These are phyloP conservation scores for Podila epigama DNA, from an alignment of 192 early-diverging fungal species.

Conservation along the genomic window DNA sequence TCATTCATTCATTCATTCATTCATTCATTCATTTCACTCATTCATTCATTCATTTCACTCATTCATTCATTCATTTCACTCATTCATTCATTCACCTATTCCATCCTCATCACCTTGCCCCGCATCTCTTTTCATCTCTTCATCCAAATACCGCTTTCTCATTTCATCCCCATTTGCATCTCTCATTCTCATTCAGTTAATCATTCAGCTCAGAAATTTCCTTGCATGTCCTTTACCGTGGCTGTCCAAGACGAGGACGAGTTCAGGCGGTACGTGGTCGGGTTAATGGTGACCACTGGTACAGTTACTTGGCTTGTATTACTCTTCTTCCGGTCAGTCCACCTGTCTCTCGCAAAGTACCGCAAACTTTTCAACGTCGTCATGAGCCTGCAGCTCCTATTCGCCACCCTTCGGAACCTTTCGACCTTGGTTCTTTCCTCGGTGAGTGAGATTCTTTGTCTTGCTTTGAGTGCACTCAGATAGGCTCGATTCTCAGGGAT, in stretches of 20 bases:
- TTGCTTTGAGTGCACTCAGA: background rate
- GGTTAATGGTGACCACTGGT: constrained; percentile 15
- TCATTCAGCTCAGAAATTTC: no score
- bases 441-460: constrained; percentile 4
- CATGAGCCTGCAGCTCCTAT: constrained; percentile 30
- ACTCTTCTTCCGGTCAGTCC: constrained; percentile 20
- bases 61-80: no score
- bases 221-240: constrained; percentile 18
- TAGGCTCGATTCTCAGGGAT: background rate
- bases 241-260: constrained; percentile 8
- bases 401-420: constrained; percentile 28
- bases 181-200: no score
- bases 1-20: no score
- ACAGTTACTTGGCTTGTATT: constrained; percentile 18
- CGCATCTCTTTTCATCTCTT: no score
- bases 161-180: no score
- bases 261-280: constrained; percentile 27
- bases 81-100: no score
- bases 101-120: no score
- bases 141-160: no score
- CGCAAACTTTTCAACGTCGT: constrained; percentile 27
- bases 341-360: constrained; percentile 6
- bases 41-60: no score
- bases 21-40: no score
- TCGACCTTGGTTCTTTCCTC: constrained; percentile 28